Evolutionary conservation across 2,329 filamentous ascomycete genomes (phyloP), one percentile per base, ranked within the genome.

Genomic region (Tothia fuscella): DNA sequence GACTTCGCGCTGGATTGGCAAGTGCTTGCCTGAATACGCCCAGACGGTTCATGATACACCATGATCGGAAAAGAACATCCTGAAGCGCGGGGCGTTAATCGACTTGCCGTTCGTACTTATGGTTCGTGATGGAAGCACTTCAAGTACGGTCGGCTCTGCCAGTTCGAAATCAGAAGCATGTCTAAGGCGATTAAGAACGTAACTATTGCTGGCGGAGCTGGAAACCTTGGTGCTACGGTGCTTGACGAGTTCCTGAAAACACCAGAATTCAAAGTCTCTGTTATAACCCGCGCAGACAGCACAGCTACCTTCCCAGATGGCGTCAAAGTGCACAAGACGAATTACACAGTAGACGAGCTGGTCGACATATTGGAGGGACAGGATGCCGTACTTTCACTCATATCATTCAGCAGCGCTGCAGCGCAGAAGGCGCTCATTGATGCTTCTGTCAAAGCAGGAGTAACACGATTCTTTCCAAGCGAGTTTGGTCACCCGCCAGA

Each of bases 381-480:
- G 43, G 75, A 79, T 47, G 76, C 70, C 1, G 61, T 78, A n/a
- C 53, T 80, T 22, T 61, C 63, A 1, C 59, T 65, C 1, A 57
- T 75, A 28, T 65, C 61, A 5, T 61, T 60, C 13, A 48, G 50
- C 3, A 58, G 59, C 20, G 52, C 65, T 10, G 55, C 52, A 2
- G 54, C 67, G 1, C 74, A 76, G 50, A 61, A 61, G 38, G 58
- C 59, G 10, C 59, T 80, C 34, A 64, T 79, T 34, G 69, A 79
- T 24, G 78, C 76, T 1, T 68, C 74, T 24, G 60, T 74, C 22
- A 65, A 66, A 3, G 74, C 74, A 1, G 72, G 74, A 1, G 76
- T 81, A 5, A 69, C 70, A 48, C 66, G 74, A 5, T 78, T 76
- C 52, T 66, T 78, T 1, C 74, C 76, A 2, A 73, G 72, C 28